Base-by-base conservation (phyloP, 2,329 filamentous ascomycete species). In the Septoria petroselini region DNA sequence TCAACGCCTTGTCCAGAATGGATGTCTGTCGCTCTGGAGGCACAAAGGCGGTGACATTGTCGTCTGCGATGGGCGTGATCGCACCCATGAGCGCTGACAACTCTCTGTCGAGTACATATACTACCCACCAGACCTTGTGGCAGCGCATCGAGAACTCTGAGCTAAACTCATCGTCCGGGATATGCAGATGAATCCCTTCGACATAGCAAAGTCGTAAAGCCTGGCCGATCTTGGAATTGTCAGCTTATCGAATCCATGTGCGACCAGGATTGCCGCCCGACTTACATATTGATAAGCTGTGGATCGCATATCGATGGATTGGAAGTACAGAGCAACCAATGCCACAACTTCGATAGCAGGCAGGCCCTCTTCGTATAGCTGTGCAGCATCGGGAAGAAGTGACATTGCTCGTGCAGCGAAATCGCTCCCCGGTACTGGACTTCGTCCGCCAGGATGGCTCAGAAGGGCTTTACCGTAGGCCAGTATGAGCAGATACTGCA, bases 381-480 rank as follows among this genome's bases (percentile, higher is more conserved):
- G 40, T 14, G 41, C 47, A 21, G 46, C 41, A 18, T 48, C 51
- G 11, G 51, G 51, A n/a, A 29, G 48, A 19, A 43, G 2, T 4
- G 5, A 19, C 21, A 41, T 43, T 3, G 23, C 12, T 17, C 39
- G 40, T 42, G 21, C 58, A 12, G 51, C 51, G 14, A 50, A 50
- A 15, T 53, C 41, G 66, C 50, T 66, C 76, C 75, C 57, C 68
- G 73, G 31, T n/a, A 44, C 43, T n/a, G 40, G 15, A 8, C 38
- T 47, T 7, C 43, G 37, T 14, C 40, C 23, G 23, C 23, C 49
- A 23, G 49, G 39, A 25, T 39, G 37, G 27, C 49, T 46, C 15
- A 52, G 21, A 14, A 81, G 77, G 0, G 74, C 76, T 54, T 80
- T 80, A 0, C 78, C 78, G 51, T 81, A 78, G 0, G 78, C 77